A percentile compares a stretch with the other conserved stretches of the same genome.
Conservation (phyloP, 768 basidiomycete species). For the Lanmaoa rubissima region DNA sequence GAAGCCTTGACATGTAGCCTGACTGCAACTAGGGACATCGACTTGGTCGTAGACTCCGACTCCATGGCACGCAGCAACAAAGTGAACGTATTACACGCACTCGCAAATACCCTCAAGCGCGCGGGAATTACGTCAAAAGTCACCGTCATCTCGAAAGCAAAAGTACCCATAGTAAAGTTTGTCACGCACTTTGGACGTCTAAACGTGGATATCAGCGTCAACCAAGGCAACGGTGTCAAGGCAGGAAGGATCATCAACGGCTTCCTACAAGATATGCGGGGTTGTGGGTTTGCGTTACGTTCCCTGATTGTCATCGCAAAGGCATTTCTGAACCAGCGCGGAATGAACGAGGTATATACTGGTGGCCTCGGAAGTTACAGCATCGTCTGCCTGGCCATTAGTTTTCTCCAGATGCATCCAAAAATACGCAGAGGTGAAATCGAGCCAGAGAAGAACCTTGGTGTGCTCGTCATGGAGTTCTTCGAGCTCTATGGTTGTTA, state of each 20-base stretch:
- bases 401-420: slow-evolving; percentile 97
- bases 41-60: slow-evolving; percentile 83
- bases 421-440: slow-evolving; percentile 89
- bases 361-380: slow-evolving; percentile 94
- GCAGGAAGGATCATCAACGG: slow-evolving; percentile 79
- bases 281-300: slow-evolving; percentile 65
- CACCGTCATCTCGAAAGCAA: slow-evolving; percentile 88
- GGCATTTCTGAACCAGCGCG: slow-evolving; percentile 82
- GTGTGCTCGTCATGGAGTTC: slow-evolving; percentile 94
- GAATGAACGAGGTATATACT: slow-evolving; percentile 97
- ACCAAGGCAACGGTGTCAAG: slow-evolving; percentile 81
- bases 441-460: slow-evolving; percentile 82
- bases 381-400: slow-evolving; percentile 89
- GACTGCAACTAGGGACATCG: slow-evolving; percentile 72
- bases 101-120: slow-evolving; percentile 76
- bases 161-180: slow-evolving; percentile 97
- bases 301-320: slow-evolving; percentile 87
- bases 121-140: slow-evolving; percentile 75
- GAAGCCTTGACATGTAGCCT: slow-evolving; percentile 6
- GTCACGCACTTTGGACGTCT: slow-evolving; percentile 77
- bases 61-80: slow-evolving; percentile 72
- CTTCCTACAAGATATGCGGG: slow-evolving; percentile 64
- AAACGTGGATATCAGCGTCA: slow-evolving; percentile 91
- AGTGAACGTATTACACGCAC: slow-evolving; percentile 64
- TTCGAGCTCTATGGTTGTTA: slow-evolving; percentile 92